Conservation (phyloP, 495 filamentous ascomycete genomes). For the Penicillium turbatum region DNA sequence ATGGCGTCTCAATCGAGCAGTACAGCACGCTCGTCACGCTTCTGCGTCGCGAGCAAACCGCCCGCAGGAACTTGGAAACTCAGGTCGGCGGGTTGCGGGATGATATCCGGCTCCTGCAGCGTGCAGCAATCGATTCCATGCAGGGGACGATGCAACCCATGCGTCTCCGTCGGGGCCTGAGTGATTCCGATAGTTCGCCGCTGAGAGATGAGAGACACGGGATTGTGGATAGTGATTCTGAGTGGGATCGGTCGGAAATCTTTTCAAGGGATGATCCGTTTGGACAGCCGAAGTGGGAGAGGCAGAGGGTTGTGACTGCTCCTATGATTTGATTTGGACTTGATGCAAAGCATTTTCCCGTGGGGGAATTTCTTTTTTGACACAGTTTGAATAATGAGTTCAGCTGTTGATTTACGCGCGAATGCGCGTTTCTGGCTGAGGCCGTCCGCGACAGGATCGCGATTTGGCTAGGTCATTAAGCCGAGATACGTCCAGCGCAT, state of each 20-base stretch:
- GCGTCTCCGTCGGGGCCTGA: conserved; percentile 26
- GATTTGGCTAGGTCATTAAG: no score
- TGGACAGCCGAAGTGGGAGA: conserved; percentile 22
- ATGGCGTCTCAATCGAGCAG: conserved; percentile 51
- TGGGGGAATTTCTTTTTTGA: background rate
- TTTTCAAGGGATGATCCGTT: conserved; percentile 18
- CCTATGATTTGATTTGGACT: conserved; percentile 20
- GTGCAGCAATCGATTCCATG: conserved; percentile 32
- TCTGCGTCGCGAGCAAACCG: conserved; percentile 52
- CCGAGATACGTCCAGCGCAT: no score
- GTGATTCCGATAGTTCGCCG: conserved; percentile 17
- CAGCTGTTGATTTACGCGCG: no score
- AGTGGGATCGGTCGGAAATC: conserved; percentile 17
- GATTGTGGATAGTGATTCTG: conserved; percentile 16
- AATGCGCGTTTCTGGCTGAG: no score
- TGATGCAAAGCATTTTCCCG: background rate
- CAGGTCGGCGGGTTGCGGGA: conserved; percentile 50
- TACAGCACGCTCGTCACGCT: conserved; percentile 54
- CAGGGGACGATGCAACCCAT: conserved; percentile 38
- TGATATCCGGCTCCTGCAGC: conserved; percentile 44
- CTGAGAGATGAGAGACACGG: conserved; percentile 15
- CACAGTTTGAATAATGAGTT: no score
- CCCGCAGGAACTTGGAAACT: conserved; percentile 49
- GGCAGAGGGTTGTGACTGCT: conserved; percentile 14
- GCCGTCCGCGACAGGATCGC: no score